Conservation (phyloP, 208 protist species). For the Acanthamoeba royreba region DNA sequence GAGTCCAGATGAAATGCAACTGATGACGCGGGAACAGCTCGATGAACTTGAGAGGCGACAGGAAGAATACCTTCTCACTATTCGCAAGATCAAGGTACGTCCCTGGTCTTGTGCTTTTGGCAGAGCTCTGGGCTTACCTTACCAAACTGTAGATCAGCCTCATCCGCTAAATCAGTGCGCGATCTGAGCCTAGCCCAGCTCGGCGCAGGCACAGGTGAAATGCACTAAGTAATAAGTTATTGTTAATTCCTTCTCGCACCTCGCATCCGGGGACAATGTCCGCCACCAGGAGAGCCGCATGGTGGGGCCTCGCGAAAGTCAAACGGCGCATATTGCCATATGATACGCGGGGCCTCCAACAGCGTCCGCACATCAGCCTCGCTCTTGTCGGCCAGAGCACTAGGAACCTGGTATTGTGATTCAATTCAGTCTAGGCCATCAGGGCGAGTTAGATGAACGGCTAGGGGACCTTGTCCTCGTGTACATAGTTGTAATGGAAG, state of each 20-base stretch:
- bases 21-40: constrained; percentile 1
- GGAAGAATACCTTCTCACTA: constrained; percentile 27
- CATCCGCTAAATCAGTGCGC: no score
- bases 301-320: not conserved
- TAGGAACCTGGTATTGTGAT: not conserved
- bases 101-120: no score
- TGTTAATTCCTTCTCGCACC: no score
- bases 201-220: no score
- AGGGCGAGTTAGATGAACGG: not conserved
- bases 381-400: not conserved
- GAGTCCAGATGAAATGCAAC: not conserved
- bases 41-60: not conserved
- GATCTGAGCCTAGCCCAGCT: no score
- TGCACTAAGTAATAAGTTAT: no score
- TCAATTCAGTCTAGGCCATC: not conserved
- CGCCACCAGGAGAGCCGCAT: not conserved
- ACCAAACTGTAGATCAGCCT: no score
- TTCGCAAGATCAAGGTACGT: constrained; percentile 19
- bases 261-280: not conserved
- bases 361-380: not conserved
- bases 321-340: not conserved
- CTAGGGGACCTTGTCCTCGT: not conserved
- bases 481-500: not conserved
- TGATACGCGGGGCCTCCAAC: not conserved
- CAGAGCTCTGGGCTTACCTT: no score